A percentile compares a stretch with the other conserved stretches of the same genome.
Evolutionary conservation across 2,329 filamentous ascomycete species (phyloP).

Genomic region (Annulohypoxylon truncatum): DNA sequence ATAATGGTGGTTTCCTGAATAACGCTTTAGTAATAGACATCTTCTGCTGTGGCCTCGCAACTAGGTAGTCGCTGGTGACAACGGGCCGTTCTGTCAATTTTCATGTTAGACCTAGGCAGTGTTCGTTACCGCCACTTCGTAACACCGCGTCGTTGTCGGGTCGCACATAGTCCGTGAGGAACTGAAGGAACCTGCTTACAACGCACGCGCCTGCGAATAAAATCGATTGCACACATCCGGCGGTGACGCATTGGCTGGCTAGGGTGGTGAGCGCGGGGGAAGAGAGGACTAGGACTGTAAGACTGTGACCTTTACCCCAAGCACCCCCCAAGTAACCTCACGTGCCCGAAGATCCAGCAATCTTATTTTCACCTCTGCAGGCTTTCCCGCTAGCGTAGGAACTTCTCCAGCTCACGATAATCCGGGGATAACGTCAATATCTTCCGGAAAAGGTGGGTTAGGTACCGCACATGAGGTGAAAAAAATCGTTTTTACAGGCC

Average conservation of each 20-base stretch:
- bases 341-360: conserved; percentile 23
- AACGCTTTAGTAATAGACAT: not conserved
- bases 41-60: not conserved
- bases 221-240: conserved; percentile 23
- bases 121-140: conserved; percentile 13
- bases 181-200: conserved; percentile 18
- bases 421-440: conserved; percentile 37
- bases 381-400: conserved; percentile 12
- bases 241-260: conserved; percentile 23
- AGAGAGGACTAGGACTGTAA: not conserved
- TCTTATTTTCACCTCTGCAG: conserved; percentile 37
- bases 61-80: not conserved
- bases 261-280: conserved; percentile 23
- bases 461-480: conserved; percentile 40
- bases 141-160: conserved; percentile 17
- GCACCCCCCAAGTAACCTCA: conserved; percentile 28
- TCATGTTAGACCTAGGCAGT: not conserved
- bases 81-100: not conserved
- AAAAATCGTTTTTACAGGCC: conserved; percentile 27
- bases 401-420: conserved; percentile 27
- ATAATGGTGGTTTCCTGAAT: not conserved
- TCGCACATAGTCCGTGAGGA: conserved; percentile 19
- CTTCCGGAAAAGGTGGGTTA: conserved; percentile 42
- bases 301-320: conserved; percentile 30
- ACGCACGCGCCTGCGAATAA: conserved; percentile 17